Percentiles rank a stretch among this genome's conserved stretches.
phyloP scores from a whole-genome alignment of 768 basidiomycete species.

The Exidia glandulosa region DNA sequence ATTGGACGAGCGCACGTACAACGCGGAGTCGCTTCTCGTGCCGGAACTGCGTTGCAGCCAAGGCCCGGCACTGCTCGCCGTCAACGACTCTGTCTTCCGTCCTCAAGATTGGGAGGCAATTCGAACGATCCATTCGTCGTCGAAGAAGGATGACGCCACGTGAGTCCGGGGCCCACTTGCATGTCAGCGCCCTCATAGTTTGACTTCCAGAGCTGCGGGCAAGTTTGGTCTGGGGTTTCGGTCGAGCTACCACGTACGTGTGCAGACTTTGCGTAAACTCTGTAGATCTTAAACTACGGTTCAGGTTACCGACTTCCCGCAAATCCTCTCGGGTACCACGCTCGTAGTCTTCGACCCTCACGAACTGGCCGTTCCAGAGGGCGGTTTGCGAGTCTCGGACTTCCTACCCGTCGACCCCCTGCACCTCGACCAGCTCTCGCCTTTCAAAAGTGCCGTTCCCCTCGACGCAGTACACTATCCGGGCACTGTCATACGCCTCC shows the following conservation, averaged over 20 bases:
- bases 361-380: slow-evolving; percentile 14
- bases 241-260: slow-evolving; percentile 37
- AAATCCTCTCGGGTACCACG: slow-evolving; percentile 31
- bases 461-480: slow-evolving; percentile 12
- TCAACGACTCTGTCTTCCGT: slow-evolving; percentile 32
- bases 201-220: slow-evolving; percentile 33
- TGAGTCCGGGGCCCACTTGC: slow-evolving; percentile 11
- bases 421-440: slow-evolving; percentile 22
- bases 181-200: background rate
- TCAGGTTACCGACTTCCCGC: slow-evolving; percentile 39
- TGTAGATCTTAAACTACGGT: background rate
- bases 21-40: slow-evolving; percentile 15
- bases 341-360: slow-evolving; percentile 37
- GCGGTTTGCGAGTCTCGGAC: slow-evolving; percentile 19
- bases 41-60: slow-evolving; percentile 20
- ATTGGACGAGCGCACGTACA: slow-evolving; percentile 28
- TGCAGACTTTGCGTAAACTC: background rate
- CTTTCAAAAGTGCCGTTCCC: slow-evolving; percentile 19
- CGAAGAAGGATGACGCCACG: slow-evolving; percentile 35
- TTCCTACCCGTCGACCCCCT: slow-evolving; percentile 14
- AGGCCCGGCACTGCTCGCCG: slow-evolving; percentile 37
- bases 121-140: slow-evolving; percentile 31
- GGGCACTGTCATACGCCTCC: slow-evolving; percentile 39
- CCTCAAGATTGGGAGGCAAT: slow-evolving; percentile 35
- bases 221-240: slow-evolving; percentile 44